Evolutionary conservation across 306 rosid genomes (phyloP), one percentile per base, ranked within the genome.

Genomic region (Sophora flavescens): DNA sequence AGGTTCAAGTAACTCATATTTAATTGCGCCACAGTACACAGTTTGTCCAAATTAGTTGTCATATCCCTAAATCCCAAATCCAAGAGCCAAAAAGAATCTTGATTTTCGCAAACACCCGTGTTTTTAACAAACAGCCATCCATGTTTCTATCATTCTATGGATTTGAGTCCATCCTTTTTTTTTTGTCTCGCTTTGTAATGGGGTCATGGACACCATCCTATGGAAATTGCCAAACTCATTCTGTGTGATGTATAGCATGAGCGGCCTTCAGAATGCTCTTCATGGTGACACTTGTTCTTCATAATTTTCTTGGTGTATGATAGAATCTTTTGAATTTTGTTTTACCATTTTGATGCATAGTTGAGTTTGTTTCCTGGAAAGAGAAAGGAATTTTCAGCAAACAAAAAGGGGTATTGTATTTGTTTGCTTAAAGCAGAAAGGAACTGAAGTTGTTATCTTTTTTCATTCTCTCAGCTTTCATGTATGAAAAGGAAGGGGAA

Each of bases 61-160:
- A 38, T 78, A 74, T 75, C 72, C 73, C 50, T 0, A 54, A 54
- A 32, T 73, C 73, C 65, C 36, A 80, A 56, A 57, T 73, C 62
- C 12, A 13, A 78, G 57, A 65, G 45, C 82, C 72, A 76, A 88
- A 86, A 88, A 84, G 84, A 82, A 78, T 78, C 84, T 78, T 71
- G 17, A 42, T 53, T 56, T 74, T 56, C 70, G 50, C 58, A 75
- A 77, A 73, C 50, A 16, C 16, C 45, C 53, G 18, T 72, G n/a
- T 64, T 39, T 79, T 42, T 45, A 38, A 72, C 80, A 41, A 56
- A 75, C 63, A 72, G 71, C 30, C 67, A 11, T 2, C 12, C 44
- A 15, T 50, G 36, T 52, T 67, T 68, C 30, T 14, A 44, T 11
- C 68, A 30, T 54, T 63, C 68, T 62, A 14, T 74, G 63, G 48